Base-by-base conservation (phyloP, 805 yeast species). In the Kluyveromyces aestuarii region DNA sequence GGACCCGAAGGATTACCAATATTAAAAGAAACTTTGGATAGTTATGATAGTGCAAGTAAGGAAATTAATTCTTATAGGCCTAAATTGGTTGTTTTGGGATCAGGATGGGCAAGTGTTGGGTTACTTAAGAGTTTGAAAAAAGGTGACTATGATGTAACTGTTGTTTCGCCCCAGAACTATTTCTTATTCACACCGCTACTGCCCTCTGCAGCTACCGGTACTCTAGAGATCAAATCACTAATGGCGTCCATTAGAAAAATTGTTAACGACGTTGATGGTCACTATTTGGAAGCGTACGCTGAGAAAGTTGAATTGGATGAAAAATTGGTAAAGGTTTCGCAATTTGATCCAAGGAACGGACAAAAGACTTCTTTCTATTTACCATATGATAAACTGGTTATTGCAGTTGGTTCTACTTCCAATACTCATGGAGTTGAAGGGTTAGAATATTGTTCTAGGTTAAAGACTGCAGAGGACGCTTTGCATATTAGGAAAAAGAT, bases 1-100 rank as follows among this genome's bases (percentile, higher is more conserved):
- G 89, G 89, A 2, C 87, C 88, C 19, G 85, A 82, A 59, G 80
- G 83, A 55, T 66, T 83, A 50, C 87, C 87, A 1, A 76, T 82
- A 27, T 68, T 80, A 52, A 72, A 72, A 37, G 71, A 75, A 36
- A 76, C 74, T 50, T 64, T 82, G 48, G 88, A 82, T 56, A 76
- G 78, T 38, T 74, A 71, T 51, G 87, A 82, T 58, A 63, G 68
- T 27, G 72, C 68, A 18, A 72, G 64, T n/a, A 76, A 74, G 54
- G 74, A 72, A 48, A 55, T 63, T n/a, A 50, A 69, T 9, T 69
- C 72, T 50, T 73, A 67, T 51, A 79, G 73, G 60, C 84, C 83
- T 36, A 73, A 74, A 51, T 65, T 82, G 46, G 85, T 82, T 3
- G 70, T 82, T 35, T 67, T 82, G 36, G 87, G 87, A 16, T 74